These are phyloP conservation scores for Arthrinium puccinioides DNA, from an alignment of 2,329 filamentous ascomycete species.

Conservation along the genomic window DNA sequence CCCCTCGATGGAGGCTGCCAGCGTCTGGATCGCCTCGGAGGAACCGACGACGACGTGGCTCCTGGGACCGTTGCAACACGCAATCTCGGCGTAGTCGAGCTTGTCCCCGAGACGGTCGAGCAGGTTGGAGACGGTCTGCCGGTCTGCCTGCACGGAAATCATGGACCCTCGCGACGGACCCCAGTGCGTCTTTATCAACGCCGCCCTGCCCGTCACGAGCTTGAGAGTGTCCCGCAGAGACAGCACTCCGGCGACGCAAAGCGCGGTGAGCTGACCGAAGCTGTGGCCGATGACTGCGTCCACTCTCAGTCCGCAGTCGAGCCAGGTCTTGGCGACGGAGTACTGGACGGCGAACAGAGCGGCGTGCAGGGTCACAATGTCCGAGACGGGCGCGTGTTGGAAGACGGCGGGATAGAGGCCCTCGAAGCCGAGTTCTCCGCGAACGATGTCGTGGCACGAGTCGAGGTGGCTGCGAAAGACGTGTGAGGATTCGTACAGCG, in stretches of 20 bases:
- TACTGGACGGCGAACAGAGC: constrained; percentile 31
- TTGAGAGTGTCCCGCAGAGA: constrained; percentile 21
- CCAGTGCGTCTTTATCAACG: constrained; percentile 11
- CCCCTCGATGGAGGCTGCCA: neutral
- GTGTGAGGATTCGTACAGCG: constrained; percentile 10
- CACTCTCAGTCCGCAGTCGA: constrained; percentile 23
- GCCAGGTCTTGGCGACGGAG: constrained; percentile 24
- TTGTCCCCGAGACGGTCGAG: neutral
- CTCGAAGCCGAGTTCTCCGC: constrained; percentile 1
- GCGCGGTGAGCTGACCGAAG: constrained; percentile 32
- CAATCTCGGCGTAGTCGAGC: constrained; percentile 5
- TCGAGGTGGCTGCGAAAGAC: constrained; percentile 5
- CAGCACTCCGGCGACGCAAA: constrained; percentile 25
- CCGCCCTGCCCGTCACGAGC: constrained; percentile 20
- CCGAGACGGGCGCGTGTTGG: constrained; percentile 9
- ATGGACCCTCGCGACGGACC: constrained; percentile 4
- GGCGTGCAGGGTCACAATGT: constrained; percentile 25
- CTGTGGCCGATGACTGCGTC: constrained; percentile 28
- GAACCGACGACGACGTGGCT: constrained; percentile 11
- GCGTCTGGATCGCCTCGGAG: constrained; percentile 4
- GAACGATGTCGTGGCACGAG: neutral
- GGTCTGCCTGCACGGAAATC: constrained; percentile 1
- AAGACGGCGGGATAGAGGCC: constrained; percentile 23
- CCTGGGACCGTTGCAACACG: constrained; percentile 10
- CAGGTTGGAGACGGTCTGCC: neutral